Evolutionary conservation across 345 rosid species (phyloP).

Genomic region (Anastatica hierochuntica): DNA sequence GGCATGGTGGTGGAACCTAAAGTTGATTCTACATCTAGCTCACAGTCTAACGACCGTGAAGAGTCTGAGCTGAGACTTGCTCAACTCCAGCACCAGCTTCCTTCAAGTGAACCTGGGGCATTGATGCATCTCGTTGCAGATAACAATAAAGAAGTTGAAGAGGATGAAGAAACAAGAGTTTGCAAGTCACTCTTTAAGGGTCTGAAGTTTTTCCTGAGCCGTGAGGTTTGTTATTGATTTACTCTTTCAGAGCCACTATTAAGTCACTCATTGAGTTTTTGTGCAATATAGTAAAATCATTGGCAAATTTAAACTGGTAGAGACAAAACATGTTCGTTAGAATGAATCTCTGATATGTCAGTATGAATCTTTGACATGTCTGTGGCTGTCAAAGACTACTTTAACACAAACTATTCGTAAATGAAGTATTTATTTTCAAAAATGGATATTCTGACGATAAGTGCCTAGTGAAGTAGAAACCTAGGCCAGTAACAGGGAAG

Average conservation of each 20-base stretch:
- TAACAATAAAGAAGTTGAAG: conserved; percentile 55
- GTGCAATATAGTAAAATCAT: background rate
- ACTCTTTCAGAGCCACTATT: background rate
- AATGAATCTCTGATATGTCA: too few species aligned
- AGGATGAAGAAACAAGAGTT: conserved; percentile 76
- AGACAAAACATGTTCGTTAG: background rate
- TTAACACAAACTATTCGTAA: too few species aligned
- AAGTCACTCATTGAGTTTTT: background rate
- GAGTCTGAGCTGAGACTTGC: conserved; percentile 90
- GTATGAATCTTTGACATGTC: too few species aligned
- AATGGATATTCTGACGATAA: background rate
- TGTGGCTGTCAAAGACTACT: too few species aligned
- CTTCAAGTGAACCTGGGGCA: conserved; percentile 87
- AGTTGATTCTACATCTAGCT: conserved; percentile 32
- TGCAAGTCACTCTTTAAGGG: conserved; percentile 67
- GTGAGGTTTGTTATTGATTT: conserved; percentile 50
- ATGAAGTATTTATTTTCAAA: background rate
- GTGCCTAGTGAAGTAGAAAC: too few species aligned
- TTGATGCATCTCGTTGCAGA: conserved; percentile 78
- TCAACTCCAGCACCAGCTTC: conserved; percentile 93
- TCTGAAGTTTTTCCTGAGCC: conserved; percentile 76
- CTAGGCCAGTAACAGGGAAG: too few species aligned
- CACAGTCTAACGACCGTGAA: too few species aligned
- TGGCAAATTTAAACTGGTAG: background rate
- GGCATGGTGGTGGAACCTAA: conserved; percentile 28